phyloP scores from a whole-genome alignment of 164 flowering plant species.

The Nymphaea thermarum region DNA sequence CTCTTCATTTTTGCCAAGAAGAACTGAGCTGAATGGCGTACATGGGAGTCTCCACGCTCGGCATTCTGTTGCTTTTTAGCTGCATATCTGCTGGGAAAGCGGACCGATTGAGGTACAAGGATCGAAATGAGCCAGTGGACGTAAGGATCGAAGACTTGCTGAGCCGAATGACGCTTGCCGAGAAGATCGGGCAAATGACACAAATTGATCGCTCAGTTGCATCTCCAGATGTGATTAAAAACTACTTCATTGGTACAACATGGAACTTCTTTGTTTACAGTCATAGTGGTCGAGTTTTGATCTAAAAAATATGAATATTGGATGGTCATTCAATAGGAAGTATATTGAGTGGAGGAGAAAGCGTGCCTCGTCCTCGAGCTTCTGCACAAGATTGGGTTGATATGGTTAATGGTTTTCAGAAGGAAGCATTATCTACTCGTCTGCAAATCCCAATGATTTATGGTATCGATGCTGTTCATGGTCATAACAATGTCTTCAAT shows the following conservation, averaged over 20 bases:
- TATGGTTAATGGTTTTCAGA: conserved; percentile 24
- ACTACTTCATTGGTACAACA: conserved; percentile 25
- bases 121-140: conserved; percentile 34
- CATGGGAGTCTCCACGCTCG: no score
- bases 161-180: conserved; percentile 42
- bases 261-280: no score
- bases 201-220: conserved; percentile 52
- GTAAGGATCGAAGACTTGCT: conserved; percentile 40
- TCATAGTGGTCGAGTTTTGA: no score
- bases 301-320: no score
- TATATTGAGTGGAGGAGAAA: conserved; percentile 20
- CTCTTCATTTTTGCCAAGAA: no score
- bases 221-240: conserved; percentile 21
- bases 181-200: conserved; percentile 61
- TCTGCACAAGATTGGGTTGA: conserved; percentile 20
- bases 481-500: conserved; percentile 24
- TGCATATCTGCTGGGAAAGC: no score
- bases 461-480: conserved; percentile 31
- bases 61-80: no score
- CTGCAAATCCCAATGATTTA: conserved; percentile 26
- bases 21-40: no score
- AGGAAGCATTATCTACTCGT: conserved; percentile 13
- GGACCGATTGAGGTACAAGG: conserved; percentile 15
- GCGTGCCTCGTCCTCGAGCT: conserved; percentile 14
- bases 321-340: conserved; percentile 10